These are phyloP conservation scores for Eucalyptus sp. DNA, from an alignment of 345 rosid genomes.

Conservation along the genomic window DNA sequence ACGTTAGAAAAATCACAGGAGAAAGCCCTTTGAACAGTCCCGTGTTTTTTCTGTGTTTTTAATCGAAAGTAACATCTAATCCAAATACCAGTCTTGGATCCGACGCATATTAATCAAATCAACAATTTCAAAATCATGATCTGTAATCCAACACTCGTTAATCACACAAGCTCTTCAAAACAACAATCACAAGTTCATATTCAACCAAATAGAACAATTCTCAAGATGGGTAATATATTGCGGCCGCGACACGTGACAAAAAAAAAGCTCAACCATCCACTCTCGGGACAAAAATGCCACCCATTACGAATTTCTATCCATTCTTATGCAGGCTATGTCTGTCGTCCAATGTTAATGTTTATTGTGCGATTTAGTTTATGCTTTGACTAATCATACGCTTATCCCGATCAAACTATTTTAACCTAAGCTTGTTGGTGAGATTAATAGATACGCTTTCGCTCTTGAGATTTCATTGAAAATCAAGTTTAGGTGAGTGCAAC, in stretches of 20 bases:
- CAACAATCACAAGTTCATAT: background rate
- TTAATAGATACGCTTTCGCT: background rate
- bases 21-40: background rate
- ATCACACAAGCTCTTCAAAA: background rate
- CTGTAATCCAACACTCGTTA: background rate
- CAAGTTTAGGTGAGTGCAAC: background rate
- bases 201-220: background rate
- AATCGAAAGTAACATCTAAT: background rate
- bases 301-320: background rate
- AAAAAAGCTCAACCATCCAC: background rate
- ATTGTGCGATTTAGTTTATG: background rate
- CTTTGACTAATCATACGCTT: background rate
- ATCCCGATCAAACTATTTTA: background rate
- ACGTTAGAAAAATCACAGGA: background rate
- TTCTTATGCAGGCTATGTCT: background rate
- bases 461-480: background rate
- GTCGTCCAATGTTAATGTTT: background rate
- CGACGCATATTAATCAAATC: background rate
- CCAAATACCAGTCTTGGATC: background rate
- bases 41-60: no score
- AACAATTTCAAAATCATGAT: background rate
- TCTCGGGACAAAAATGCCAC: background rate
- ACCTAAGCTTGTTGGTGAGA: background rate
- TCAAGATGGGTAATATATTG: accelerated
- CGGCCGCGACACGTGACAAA: accelerated